These are phyloP conservation scores for Sapria himalayana DNA, from an alignment of 345 rosid species.

Conservation along the genomic window DNA sequence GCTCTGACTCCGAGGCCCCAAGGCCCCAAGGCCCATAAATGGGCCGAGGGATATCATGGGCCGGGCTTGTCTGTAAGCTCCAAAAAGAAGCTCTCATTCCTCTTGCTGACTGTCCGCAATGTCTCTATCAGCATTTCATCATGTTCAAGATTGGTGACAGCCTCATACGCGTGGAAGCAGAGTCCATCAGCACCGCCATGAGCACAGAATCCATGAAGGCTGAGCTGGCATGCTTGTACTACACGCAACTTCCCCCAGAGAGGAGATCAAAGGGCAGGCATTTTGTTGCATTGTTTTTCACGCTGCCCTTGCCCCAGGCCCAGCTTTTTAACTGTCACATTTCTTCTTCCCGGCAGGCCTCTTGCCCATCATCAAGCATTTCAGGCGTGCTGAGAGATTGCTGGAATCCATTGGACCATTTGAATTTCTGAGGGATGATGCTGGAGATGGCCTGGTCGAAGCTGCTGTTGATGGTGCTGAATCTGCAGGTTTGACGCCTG, in stretches of 20 bases:
- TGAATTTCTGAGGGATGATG: conserved; percentile 18
- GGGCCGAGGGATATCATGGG: too few relatives aligned
- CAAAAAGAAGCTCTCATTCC: conserved; percentile 7
- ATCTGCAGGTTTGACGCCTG: too few relatives aligned
- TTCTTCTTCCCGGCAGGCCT: conserved; percentile 55
- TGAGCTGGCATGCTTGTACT: conserved; percentile 71
- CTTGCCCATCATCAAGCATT: conserved; percentile 60
- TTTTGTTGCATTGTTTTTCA: not conserved
- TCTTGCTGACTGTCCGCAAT: conserved; percentile 10
- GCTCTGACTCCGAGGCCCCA: too few relatives aligned
- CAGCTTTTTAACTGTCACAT: too few relatives aligned
- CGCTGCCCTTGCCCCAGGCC: not conserved
- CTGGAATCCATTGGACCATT: conserved; percentile 24
- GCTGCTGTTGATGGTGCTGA: conserved; percentile 41
- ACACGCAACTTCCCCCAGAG: conserved; percentile 49
- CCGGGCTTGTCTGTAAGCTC: too few relatives aligned
- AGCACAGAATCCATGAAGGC: conserved; percentile 41
- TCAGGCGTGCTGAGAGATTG: conserved; percentile 33
- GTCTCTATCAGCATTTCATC: conserved; percentile 42
- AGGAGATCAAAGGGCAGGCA: conserved; percentile 58
- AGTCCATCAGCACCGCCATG: conserved; percentile 17
- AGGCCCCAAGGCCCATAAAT: too few relatives aligned
- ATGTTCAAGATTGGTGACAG: conserved; percentile 37
- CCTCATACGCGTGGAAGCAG: conserved; percentile 21
- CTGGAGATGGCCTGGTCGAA: conserved; percentile 29